Conservation (phyloP, 2,329 filamentous ascomycete genomes). For the Conoideocrella luteorostrata region DNA sequence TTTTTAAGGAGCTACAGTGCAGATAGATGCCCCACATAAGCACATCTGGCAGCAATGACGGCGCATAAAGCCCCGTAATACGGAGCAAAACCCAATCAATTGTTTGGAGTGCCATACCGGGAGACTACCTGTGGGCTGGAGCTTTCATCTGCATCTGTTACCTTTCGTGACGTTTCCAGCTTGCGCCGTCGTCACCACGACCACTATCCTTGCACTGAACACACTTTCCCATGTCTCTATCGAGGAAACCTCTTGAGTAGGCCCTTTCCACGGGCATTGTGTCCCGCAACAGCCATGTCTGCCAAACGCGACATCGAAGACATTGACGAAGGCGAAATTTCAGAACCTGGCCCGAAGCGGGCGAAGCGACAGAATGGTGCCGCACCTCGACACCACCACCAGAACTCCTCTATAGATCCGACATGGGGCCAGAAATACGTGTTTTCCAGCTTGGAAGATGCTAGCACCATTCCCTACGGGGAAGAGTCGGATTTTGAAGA, state of each 20-base stretch:
- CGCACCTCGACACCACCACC: constrained; percentile 33
- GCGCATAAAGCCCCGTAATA: too few species aligned
- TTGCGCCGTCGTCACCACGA: not conserved
- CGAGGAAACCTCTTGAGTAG: not conserved
- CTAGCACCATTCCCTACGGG: constrained; percentile 37
- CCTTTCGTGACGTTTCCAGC: not conserved
- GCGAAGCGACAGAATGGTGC: constrained; percentile 16
- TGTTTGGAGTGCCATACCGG: too few species aligned
- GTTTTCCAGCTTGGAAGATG: constrained; percentile 56
- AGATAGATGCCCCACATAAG: too few species aligned
- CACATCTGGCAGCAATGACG: too few species aligned
- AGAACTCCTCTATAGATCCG: constrained; percentile 48
- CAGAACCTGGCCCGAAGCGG: constrained; percentile 20
- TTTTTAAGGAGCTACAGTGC: too few species aligned
- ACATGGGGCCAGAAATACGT: constrained; percentile 67
- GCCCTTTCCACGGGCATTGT: not conserved
- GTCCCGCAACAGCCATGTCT: constrained; percentile 21
- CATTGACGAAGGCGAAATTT: constrained; percentile 21
- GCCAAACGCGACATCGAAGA: constrained; percentile 28
- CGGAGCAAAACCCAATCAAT: too few species aligned
- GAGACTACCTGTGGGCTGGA: too few species aligned
- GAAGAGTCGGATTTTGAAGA: constrained; percentile 63
- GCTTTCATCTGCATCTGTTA: too few species aligned
- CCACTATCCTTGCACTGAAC: not conserved
- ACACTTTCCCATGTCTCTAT: not conserved